Base-by-base conservation (phyloP, 768 basidiomycete species). In the Porpolomopsis calyptriformis region DNA sequence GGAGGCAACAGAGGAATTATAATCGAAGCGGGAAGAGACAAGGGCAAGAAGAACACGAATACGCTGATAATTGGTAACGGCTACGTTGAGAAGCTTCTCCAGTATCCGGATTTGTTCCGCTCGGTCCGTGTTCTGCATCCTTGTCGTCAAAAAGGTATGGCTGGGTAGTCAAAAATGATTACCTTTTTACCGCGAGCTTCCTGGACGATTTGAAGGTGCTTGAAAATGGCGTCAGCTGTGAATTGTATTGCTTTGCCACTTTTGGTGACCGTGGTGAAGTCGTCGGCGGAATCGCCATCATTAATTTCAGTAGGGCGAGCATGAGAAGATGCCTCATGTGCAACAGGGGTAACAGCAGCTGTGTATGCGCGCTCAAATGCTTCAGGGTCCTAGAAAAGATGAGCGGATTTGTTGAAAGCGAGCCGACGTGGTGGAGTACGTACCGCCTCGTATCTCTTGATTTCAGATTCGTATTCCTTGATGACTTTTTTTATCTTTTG, bases 131-230 rank as follows among this genome's bases (percentile, higher is more conserved):
- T 96, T 96, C 93, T 97, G 51, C 25, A 55, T 19, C 27, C 40
- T 53, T 18, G 55, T 25, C 42, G n/a, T 19, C 19, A n/a, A 26
- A 0, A n/a, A 9, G 14, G 16, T 49, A 39, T 36, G 38, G 22
- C 19, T 43, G 14, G 29, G 29, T 14, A 31, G 22, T 2, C 26
- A 40, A 16, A 11, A 53, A 20, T 45, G 18, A 45, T 10, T 25
- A 93, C 92, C 80, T 98, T 98, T 67, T 91, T 89, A 10, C 96
- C 96, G 47, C 96, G 80, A 39, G 89, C 89, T 54, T 98, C 96
- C 60, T 94, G 82, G 18, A 98, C 80, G 22, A 82, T 74, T 58
- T 91, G 85, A 26, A 99, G 74, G 49, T 82, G 86, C 66, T 97
- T 96, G 72, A 92, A 91, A 49, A 98, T 88, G 16, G 76, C 74